Conservation (phyloP, 257 asterid genomes). For the Nicotiana tabacum region DNA sequence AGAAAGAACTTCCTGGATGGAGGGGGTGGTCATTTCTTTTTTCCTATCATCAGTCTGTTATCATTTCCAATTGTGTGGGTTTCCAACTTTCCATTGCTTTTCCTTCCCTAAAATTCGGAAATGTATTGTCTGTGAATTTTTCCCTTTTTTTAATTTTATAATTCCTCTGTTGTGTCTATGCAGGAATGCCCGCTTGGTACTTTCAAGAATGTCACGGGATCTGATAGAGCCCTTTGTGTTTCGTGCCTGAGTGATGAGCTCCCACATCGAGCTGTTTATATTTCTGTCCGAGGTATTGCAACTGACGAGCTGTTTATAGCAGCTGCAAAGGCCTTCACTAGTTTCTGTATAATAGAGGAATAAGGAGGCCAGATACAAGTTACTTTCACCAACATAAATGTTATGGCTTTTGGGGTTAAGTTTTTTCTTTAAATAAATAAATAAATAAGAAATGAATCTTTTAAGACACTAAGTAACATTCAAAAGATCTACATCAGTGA, state of each 20-base stretch:
- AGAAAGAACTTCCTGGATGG: slow-evolving; percentile 7
- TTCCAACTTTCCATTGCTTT: not conserved
- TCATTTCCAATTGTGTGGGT: not conserved
- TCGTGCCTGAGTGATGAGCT: slow-evolving; percentile 75
- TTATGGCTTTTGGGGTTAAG: not conserved
- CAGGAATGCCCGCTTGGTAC: slow-evolving; percentile 98
- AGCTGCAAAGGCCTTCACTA: not conserved
- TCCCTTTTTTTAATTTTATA: not conserved
- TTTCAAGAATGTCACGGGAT: slow-evolving; percentile 86
- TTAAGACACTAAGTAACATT: not conserved
- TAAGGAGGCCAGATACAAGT: not conserved
- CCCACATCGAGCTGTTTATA: slow-evolving; percentile 80
- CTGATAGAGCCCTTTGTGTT: slow-evolving; percentile 70
- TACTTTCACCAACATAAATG: not conserved
- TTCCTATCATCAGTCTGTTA: not conserved
- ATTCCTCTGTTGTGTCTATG: slow-evolving; percentile 19
- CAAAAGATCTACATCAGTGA: not conserved
- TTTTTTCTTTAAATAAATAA: not conserved
- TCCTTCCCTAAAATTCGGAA: not conserved
- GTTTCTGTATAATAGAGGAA: not conserved
- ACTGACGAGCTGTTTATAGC: slow-evolving; percentile 3
- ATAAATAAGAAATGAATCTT: not conserved
- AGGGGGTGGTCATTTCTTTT: not conserved
- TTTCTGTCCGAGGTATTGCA: slow-evolving; percentile 69
- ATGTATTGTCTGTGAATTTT: slow-evolving; percentile 2